Conservation (phyloP, 2,329 filamentous ascomycete species). For the Diaporthe sp. region DNA sequence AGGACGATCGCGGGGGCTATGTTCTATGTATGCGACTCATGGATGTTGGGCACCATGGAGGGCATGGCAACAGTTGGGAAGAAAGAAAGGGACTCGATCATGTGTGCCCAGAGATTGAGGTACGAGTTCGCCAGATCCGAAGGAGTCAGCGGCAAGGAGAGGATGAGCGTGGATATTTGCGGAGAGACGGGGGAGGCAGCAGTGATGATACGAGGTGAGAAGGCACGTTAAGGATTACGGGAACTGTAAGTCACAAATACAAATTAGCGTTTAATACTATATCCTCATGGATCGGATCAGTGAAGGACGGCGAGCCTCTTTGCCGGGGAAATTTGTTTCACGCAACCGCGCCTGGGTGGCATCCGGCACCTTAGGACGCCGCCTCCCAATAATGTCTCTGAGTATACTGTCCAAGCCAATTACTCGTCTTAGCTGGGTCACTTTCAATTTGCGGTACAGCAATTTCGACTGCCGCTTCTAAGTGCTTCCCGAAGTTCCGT, state of each 20-base stretch:
- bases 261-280: background rate
- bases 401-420: background rate
- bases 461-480: background rate
- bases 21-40: constrained; percentile 53
- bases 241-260: background rate
- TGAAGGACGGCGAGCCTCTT: background rate
- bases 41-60: constrained; percentile 51
- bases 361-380: background rate
- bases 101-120: constrained; percentile 48
- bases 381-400: background rate
- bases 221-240: background rate
- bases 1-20: constrained; percentile 54
- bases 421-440: background rate
- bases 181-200: constrained; percentile 14
- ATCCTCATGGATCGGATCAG: background rate
- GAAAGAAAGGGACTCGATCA: constrained; percentile 49
- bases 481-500: background rate
- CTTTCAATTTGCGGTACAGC: too few relatives aligned
- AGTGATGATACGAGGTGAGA: background rate
- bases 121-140: constrained; percentile 52
- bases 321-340: background rate
- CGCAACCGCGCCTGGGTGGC: background rate
- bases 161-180: constrained; percentile 48
- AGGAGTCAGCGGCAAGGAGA: constrained; percentile 47
- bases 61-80: constrained; percentile 48